Evolutionary conservation across 306 rosid genomes (phyloP), one percentile per base, ranked within the genome.

Genomic region (Rosa persica): DNA sequence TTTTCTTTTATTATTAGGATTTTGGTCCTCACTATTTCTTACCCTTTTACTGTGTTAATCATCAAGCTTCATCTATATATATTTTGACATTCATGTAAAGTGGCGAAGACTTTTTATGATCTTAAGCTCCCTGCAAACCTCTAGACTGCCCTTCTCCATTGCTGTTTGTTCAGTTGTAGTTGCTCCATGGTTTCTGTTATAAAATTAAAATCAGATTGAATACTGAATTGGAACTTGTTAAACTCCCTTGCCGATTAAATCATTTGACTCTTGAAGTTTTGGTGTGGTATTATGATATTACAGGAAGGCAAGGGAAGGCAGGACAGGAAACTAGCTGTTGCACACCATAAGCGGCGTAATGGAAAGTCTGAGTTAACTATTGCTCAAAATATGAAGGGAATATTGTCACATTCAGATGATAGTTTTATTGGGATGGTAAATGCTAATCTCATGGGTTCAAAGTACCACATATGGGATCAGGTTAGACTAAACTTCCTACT

Each of bases 221-320:
- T 30, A 27, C 12, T 7, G 23, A 19, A 13, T 3, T 36, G 61
- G 38, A 38, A 12, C 25, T 5, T 36, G 76, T 73, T 20, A 12
- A 52, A 11, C 30, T 71, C 43, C 43, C 15, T 36, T 17, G 23
- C 36, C 12, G 5, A 58, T 58, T 6, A 17, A 7, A 1, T 38
- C 19, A 78, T 11, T 19, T 57, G 57, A 23, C 38, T 17, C 30
- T 10, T 57, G 67, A 36, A 51, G 0, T 55, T 85, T 72, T 23
- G 8, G 23, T 77, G 3, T 73, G 46, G 70, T 27, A 40, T 52
- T 64, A 67, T 7, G 12, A 38, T n/a, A 22, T 81, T 61, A 19
- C 81, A 92, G 98, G 98, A 95, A 89, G 98, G 98, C 22, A 86
- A 89, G 74, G 98, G 97, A 72, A 79, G 97, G 65, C 93, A 89